Conservation (phyloP, 23 red algal species). For the Gracilariopsis chorda region DNA sequence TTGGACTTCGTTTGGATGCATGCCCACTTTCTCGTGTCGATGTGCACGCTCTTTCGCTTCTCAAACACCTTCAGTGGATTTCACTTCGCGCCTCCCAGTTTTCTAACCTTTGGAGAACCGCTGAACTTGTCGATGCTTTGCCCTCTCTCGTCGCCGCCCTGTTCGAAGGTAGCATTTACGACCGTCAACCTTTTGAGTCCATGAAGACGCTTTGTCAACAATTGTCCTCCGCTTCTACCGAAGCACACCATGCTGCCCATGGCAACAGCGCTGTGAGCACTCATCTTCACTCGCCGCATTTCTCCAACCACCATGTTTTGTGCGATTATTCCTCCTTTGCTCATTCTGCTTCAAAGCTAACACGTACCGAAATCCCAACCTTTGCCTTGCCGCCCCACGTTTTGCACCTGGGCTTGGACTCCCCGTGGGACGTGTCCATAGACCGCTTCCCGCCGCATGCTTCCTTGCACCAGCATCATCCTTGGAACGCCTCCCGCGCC, state of each 20-base stretch:
- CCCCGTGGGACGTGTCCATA: too few relatives aligned
- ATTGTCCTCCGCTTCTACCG: not conserved
- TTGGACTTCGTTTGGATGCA: conserved; percentile 21
- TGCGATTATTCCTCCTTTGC: not conserved
- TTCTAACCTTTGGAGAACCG: conserved; percentile 27
- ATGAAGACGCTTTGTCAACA: conserved; percentile 3
- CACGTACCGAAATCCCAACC: too few relatives aligned
- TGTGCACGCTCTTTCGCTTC: conserved; percentile 11
- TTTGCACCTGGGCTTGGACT: too few relatives aligned
- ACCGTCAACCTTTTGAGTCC: not conserved
- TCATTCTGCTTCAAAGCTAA: conserved; percentile 5
- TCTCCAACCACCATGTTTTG: not conserved
- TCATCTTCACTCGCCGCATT: not conserved
- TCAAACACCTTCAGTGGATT: conserved; percentile 39
- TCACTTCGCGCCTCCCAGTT: conserved; percentile 47
- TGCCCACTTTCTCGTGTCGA: not conserved
- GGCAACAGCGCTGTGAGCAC: not conserved
- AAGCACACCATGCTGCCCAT: conserved; percentile 6
- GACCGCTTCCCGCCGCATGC: too few relatives aligned
- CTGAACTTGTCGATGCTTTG: conserved; percentile 22
- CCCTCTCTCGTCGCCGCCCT: conserved; percentile 23
- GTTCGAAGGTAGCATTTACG: not conserved
- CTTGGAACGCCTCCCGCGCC: not conserved
- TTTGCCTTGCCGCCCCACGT: too few relatives aligned
- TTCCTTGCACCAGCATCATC: too few relatives aligned